Percentiles rank a stretch among this genome's conserved stretches.
Evolutionary conservation across 2,329 filamentous ascomycete species (phyloP).

Genomic region (Hypoxylon sp.): DNA sequence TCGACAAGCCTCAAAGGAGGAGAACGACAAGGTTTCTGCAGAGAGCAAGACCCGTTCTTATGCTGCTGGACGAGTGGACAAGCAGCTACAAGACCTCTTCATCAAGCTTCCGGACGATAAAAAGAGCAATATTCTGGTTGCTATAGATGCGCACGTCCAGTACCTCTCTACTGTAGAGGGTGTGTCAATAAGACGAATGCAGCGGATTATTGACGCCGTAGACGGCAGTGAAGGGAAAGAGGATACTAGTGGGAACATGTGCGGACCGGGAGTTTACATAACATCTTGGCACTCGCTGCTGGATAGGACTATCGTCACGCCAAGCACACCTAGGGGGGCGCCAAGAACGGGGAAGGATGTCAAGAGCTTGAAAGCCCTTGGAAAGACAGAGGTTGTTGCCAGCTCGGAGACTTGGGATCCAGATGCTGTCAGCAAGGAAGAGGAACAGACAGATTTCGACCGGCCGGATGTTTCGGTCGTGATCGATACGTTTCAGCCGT

Average conservation of each 20-base stretch:
- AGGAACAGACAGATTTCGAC: conserved; percentile 44
- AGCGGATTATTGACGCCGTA: conserved; percentile 59
- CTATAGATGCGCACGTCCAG: conserved; percentile 65
- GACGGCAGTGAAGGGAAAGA: conserved; percentile 15
- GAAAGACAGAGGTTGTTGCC: conserved; percentile 51
- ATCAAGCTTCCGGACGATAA: conserved; percentile 55
- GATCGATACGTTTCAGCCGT: conserved; percentile 31
- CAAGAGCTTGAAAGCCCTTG: conserved; percentile 52
- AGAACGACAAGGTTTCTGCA: background rate
- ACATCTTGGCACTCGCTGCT: conserved; percentile 75
- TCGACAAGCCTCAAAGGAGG: conserved; percentile 38
- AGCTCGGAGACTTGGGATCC: conserved; percentile 40
- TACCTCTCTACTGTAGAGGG: conserved; percentile 66
- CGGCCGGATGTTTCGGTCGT: conserved; percentile 52
- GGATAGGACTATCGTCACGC: conserved; percentile 74
- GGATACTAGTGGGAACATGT: conserved; percentile 46
- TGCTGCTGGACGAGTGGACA: conserved; percentile 47
- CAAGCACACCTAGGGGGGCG: conserved; percentile 59
- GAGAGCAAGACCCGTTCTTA: conserved; percentile 22
- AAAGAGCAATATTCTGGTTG: conserved; percentile 54
- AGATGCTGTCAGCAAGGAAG: conserved; percentile 39
- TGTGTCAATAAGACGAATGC: conserved; percentile 63
- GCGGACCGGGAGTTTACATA: conserved; percentile 76
- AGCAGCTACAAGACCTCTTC: conserved; percentile 53
- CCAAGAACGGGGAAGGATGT: conserved; percentile 63